Evolutionary conservation across 169 alveolate species (phyloP), one percentile per base, ranked within the genome.

Genomic region (Perkinsus olseni): DNA sequence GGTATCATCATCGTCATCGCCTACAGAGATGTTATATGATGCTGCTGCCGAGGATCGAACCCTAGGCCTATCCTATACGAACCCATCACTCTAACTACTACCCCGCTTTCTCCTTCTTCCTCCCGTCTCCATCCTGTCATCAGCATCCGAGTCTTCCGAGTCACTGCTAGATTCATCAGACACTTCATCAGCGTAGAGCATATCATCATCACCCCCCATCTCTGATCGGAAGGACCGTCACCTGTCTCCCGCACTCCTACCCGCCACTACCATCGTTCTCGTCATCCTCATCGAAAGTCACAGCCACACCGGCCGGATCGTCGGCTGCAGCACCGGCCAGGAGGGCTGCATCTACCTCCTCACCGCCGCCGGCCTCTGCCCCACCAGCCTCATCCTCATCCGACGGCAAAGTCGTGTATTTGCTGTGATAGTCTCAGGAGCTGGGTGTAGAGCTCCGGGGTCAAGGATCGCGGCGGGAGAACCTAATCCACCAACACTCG

Each of bases 261-360:
- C 62, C 62, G n/a, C n/a, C 11, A 40, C 50, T 40, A 24, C 93
- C 94, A 24, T 97, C 97, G 11, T 94, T 96, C 50, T 90, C 97
- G 24, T 96, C 96, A 38, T 95, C 95, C 90, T 95, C 94, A 38
- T 95, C 97, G 13, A 94, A 94, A 10, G 95, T 95, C 39, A 92
- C 97, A 38, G 95, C 96, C 31, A 92, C 97, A 8, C 95, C 95
- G 0, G 94, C 93, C 91, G 93, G 92, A 20, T 94, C 91, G 48
- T 96, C 97, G 21, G 93, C 93, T n/a, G 93, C 74, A 51, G 74
- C 97, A 20, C 95, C 95, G 8, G 94, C 93, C 38, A 92, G 40
- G 34, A 74, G 92, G 31, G 92, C 74, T 36, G 91, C 96, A 37
- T 92, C 95, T 11, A 93, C 96, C 31, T 50, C 93, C 36, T 93